These are phyloP conservation scores for Articulospora tetracladia DNA, from an alignment of 495 filamentous ascomycete genomes.

Conservation along the genomic window DNA sequence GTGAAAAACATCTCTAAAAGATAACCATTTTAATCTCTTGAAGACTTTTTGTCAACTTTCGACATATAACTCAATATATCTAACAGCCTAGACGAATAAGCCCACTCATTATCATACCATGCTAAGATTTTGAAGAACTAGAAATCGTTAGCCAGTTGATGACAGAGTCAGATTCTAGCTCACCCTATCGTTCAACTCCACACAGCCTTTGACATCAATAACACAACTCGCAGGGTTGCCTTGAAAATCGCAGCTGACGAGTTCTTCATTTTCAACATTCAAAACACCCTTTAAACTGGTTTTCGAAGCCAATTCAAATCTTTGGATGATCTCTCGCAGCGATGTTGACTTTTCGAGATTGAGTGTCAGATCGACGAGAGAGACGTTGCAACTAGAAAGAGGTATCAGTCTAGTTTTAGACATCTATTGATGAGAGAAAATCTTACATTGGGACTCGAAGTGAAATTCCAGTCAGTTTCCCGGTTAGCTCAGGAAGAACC, in stretches of 20 bases:
- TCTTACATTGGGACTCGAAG: slow-evolving; percentile 12
- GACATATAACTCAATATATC: slow-evolving; percentile 12
- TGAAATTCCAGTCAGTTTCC: slow-evolving; percentile 10
- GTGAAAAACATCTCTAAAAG: too few relatives aligned
- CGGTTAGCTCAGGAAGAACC: slow-evolving; percentile 7
- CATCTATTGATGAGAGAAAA: not conserved
- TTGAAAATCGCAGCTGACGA: slow-evolving; percentile 14
- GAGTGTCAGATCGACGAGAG: slow-evolving; percentile 8
- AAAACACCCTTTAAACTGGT: slow-evolving; percentile 6
- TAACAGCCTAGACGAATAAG: slow-evolving; percentile 11
- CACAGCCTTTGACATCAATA: slow-evolving; percentile 10
- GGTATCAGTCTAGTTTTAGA: not conserved
- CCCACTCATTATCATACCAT: slow-evolving; percentile 17
- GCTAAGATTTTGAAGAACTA: slow-evolving; percentile 14
- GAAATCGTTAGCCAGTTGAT: not conserved
- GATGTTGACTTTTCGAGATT: slow-evolving; percentile 7
- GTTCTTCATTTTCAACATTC: slow-evolving; percentile 1
- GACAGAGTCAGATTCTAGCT: not conserved
- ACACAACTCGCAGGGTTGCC: slow-evolving; percentile 7
- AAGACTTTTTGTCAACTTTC: slow-evolving; percentile 30
- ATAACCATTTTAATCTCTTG: too few relatives aligned
- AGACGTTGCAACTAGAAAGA: slow-evolving; percentile 6
- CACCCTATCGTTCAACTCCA: slow-evolving; percentile 8
- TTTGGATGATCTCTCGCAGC: slow-evolving; percentile 1
- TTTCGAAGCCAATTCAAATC: not conserved